A percentile compares a stretch with the other conserved stretches of the same genome.
phyloP scores from a whole-genome alignment of 345 rosid genomes.

The Boechera retrofracta region DNA sequence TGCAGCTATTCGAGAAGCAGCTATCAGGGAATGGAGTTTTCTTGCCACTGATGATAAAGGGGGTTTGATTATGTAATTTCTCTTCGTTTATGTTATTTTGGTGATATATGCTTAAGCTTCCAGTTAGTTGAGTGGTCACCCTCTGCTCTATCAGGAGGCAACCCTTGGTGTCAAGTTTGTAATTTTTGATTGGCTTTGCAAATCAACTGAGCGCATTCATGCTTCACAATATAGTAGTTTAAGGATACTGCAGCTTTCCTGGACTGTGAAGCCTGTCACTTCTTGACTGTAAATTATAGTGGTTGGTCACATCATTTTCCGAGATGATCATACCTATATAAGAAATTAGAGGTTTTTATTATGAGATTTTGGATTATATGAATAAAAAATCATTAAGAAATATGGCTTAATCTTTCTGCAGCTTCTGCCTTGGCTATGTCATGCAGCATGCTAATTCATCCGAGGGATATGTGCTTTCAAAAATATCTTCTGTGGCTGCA shows the following conservation, averaged over 20 bases:
- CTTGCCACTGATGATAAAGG: conserved; percentile 74
- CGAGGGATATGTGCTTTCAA: conserved; percentile 87
- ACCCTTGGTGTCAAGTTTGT: conserved; percentile 15
- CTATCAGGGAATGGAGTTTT: conserved; percentile 93
- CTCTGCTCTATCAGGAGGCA: conserved; percentile 20
- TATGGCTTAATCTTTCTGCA: conserved; percentile 45
- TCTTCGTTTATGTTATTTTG: conserved; percentile 9
- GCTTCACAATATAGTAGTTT: conserved; percentile 22
- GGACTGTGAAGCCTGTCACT: conserved; percentile 27
- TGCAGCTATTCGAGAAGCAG: conserved; percentile 93
- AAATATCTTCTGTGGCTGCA: conserved; percentile 95
- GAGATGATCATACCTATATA: neutral
- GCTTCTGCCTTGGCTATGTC: conserved; percentile 84
- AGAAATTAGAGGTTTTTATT: conserved; percentile 14
- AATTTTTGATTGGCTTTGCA: conserved; percentile 17
- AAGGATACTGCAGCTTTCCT: conserved; percentile 13
- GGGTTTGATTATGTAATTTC: conserved; percentile 70
- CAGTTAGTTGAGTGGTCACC: conserved; percentile 27
- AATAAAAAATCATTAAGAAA: neutral
- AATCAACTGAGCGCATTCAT: conserved; percentile 29
- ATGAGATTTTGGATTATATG: conserved; percentile 1
- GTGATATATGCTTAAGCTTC: conserved; percentile 25
- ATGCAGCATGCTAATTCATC: conserved; percentile 81
- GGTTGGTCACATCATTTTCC: conserved; percentile 17
- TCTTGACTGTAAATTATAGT: conserved; percentile 18